Base-by-base conservation (phyloP, 176 grass and related monocot genomes). In the Musa troglodytarum region DNA sequence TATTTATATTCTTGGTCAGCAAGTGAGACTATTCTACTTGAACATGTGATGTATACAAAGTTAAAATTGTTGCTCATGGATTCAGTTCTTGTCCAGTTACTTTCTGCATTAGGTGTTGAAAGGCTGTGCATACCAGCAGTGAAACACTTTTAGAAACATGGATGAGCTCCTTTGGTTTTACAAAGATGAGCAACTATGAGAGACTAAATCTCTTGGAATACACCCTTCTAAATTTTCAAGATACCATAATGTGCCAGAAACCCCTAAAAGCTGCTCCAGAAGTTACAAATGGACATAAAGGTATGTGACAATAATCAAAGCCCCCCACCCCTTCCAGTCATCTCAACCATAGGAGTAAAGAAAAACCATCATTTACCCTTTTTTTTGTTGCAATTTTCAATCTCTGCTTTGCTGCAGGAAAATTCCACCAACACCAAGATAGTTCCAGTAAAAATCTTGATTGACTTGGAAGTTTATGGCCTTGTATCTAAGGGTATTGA, bases 101-200 rank as follows among this genome's bases (percentile, higher is more conserved):
- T 76, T 76, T 62, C 56, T 10, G 10, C 25, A 8, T 50, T 76
- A 63, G 74, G 74, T 0, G 74, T 76, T 13, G 74, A 76, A 63
- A 76, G 56, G 74, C 29, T 76, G 74, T 76, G 55, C n/a, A 49
- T 76, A 13, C 74, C 74, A 12, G 74, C 74, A 19, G 54, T 76
- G 16, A 28, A 21, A n/a, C 26, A 29, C 74, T 63, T 7, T 10
- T 76, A 20, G 25, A 62, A 15, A 63, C 74, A 76, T 76, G 74
- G 74, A 76, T 57, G 19, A 50, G 3, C 15, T 76, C 74, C 19
- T 76, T 76, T 63, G 74, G 74, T 5, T 76, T 76, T 50, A 49
- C 28, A 13, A 62, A 76, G 34, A 63, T 76, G 74, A 76, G 53
- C 17, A 50, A 19, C 22, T 2, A 8, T 22, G 74, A 76, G 3